Base-by-base conservation (phyloP, 768 basidiomycete species). In the Lentinula boryana region DNA sequence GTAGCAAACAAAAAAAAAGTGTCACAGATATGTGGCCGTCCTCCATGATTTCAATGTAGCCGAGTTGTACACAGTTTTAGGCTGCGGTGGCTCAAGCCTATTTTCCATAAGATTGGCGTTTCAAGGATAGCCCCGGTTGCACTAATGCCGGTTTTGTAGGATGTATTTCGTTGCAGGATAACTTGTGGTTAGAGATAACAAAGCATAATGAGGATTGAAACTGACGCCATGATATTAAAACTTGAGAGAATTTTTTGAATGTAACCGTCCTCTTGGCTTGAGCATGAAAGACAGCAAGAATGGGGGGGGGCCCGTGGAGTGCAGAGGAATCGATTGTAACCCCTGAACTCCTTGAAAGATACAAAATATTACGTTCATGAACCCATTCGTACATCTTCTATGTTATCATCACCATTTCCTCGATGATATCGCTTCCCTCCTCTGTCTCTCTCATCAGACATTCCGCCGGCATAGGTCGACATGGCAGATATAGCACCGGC, bases 381-480 rank as follows among this genome's bases (percentile, higher is more conserved):
- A 15, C 72, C 72, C 72, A 73, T 74, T 58, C 74, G 68, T 64
- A 62, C 69, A 64, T 78, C 76, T 68, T 78, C 76, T 62, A 44
- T 44, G 41, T 57, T 44, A 57, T 57, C 56, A 31, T 73, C 67
- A 13, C 36, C 3, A 66, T 71, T 72, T 69, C 81, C 80, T 66
- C 79, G 78, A 71, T 84, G 84, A 69, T 84, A 82, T 62, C 85
- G 81, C 75, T 85, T 86, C 57, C 76, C 70, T 49, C 82, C 78
- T 76, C 84, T 80, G 67, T 84, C 82, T 35, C 43, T 33, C 18
- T 58, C 43, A 31, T 81, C 80, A 53, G 73, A 66, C 50, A 74
- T 77, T 71, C 50, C 67, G 61, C 72, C 71, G 18, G 71, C 27
- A 63, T 77, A 82, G 60, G 56, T 23, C 13, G 56, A 41, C 41